Evolutionary conservation across 805 yeast genomes (phyloP), one percentile per base, ranked within the genome.

Genomic region (Barnettozyma siamensis): DNA sequence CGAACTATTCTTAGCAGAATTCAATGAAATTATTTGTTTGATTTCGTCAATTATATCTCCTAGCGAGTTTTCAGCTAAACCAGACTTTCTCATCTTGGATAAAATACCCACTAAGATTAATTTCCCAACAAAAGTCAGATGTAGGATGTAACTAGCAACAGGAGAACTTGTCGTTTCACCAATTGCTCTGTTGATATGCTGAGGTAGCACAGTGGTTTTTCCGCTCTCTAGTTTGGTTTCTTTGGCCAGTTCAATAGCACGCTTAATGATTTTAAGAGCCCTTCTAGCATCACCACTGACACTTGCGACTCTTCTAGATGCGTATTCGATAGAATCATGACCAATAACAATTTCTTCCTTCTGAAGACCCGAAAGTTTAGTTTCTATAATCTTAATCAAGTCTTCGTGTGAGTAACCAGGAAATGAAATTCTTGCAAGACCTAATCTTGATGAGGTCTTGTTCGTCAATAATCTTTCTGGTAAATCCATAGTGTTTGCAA

Each of bases 251-350:
- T 88, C 96, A 7, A 89, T 83, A 0, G 97, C 96, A 43, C 97
- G 67, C 30, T 89, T 73, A 55, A 96, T 84, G 19, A 93, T 84
- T 43, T 83, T 83, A 41, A 93, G 67, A 0, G 96, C 97, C 44
- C 98, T 69, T 54, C 99, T 72, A 1, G 97, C 99, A 67, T 93
- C 99, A 44, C 99, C 99, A 58, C 94, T 85, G 3, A 93, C 97
- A 63, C 93, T 79, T 5, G 98, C 96, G 33, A 93, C 94, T 60
- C 88, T 89, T 62, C 97, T 74, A 2, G 96, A 78, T 0, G 96
- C 96, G 67, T 84, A 88, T 44, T 83, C 91, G 48, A 89, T 76
- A 0, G 99, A 96, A 56, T 85, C 95, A 17, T 71, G 67, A 37
- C 73, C 73, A 45, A 70, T 59, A 34, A 58, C 55, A 38, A 70